Base-by-base conservation (phyloP, 108 stramenopile genomes). In the Fragilaria radians region DNA sequence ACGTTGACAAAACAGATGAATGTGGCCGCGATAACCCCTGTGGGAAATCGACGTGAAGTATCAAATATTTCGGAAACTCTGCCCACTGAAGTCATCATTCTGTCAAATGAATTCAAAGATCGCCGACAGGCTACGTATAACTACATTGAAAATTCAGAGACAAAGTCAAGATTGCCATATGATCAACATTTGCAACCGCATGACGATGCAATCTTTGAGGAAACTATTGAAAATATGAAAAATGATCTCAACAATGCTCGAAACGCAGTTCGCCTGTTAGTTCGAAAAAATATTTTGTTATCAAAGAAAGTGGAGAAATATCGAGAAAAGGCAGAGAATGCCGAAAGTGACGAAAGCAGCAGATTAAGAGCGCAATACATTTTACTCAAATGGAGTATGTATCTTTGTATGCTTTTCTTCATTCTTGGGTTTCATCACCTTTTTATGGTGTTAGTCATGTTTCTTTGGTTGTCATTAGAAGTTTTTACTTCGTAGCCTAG, bases 351-450 rank as follows among this genome's bases (percentile, higher is more conserved):
- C 11, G 36, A 42, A 42, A 14, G 36, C 36, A 67, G 69, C 47
- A 54, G 59, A 54, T 47, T 70, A 56, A 50, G n/a, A 17, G 67
- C 67, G 28, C 71, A 78, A 54, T 71, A 73, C 47, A 60, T 61
- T 64, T 51, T 78, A 52, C 45, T 72, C 56, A 72, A 68, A 34
- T 65, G 51, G 31, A 50, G 66, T 0, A 55, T 69, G 46, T 78
- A 73, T 52, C 28, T 58, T 5, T 49, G 71, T 24, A 25, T 78
- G 19, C 61, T 78, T 50, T 70, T 78, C 46, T 78, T 68, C 60
- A 32, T 68, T 17, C 25, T 62, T 27, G 67, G 68, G 26, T 48
- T 56, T 1, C 57, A 75, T 21, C 67, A 75, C 61, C 47, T 60
- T 22, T 75, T 75, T 46, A 54, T 65, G 59, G 73, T 61, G 30